phyloP scores from a whole-genome alignment of 148 eudicot species.

The Rhododendron williamsianum region DNA sequence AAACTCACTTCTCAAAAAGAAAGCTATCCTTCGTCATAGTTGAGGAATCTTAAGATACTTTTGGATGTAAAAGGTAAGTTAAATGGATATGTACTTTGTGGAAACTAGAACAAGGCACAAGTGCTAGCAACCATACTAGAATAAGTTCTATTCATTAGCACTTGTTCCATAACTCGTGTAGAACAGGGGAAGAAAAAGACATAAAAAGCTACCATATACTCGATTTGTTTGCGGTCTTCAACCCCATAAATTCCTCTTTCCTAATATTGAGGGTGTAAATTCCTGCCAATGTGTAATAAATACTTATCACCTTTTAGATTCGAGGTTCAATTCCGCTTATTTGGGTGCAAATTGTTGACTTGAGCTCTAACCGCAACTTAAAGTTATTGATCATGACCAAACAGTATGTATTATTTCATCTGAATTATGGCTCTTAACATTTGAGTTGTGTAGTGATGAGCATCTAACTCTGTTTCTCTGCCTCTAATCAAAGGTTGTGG shows the following conservation, averaged over 20 bases:
- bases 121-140: background rate
- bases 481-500: slow-evolving; percentile 66
- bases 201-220: background rate
- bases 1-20: background rate
- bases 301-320: slow-evolving; percentile 45
- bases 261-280: background rate
- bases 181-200: background rate
- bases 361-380: slow-evolving; percentile 90
- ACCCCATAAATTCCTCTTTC: background rate
- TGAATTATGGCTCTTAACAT: slow-evolving; percentile 1
- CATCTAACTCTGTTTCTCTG: slow-evolving; percentile 10
- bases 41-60: background rate
- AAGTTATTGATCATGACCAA: slow-evolving; percentile 64
- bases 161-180: background rate
- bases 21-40: background rate
- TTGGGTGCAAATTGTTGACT: slow-evolving; percentile 98
- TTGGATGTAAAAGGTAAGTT: background rate
- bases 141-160: background rate
- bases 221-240: background rate
- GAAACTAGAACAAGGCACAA: background rate
- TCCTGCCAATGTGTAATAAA: background rate
- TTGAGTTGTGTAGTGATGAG: background rate
- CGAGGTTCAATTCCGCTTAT: slow-evolving; percentile 93
- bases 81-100: background rate
- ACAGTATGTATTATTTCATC: slow-evolving; percentile 10